A percentile compares a stretch with the other conserved stretches of the same genome.
phyloP scores from a whole-genome alignment of 306 rosid genomes.

The Inga laurina region DNA sequence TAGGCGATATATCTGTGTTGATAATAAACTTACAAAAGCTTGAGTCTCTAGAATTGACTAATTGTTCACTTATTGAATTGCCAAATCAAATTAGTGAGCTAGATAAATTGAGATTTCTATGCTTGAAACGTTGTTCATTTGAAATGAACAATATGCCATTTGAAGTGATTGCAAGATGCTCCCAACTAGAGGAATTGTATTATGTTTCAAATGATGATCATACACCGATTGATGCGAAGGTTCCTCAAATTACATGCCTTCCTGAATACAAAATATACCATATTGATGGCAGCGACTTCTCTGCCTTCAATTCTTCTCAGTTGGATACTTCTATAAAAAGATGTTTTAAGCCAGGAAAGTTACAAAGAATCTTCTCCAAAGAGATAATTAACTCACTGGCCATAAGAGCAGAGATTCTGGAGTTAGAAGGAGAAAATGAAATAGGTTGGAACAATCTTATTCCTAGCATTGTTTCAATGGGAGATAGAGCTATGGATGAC shows the following conservation, averaged over 20 bases:
- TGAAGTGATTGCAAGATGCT: conserved; percentile 25
- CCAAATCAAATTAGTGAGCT: not conserved
- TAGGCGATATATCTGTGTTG: no score
- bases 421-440: not conserved
- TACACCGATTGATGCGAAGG: not conserved
- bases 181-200: conserved; percentile 25
- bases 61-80: conserved; percentile 28
- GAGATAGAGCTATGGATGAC: not conserved
- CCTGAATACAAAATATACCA: conserved; percentile 15
- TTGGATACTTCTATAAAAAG: not conserved
- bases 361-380: not conserved
- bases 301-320: not conserved
- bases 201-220: not conserved
- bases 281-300: not conserved
- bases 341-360: conserved; percentile 4
- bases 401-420: conserved; percentile 10
- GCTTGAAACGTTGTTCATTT: conserved; percentile 1
- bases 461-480: not conserved
- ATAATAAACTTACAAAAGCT: no score
- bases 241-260: not conserved
- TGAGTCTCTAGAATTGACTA: not conserved
- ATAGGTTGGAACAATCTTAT: conserved; percentile 20
- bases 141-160: not conserved
- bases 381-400: not conserved
- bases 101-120: conserved; percentile 25